Evolutionary conservation across 2,329 filamentous ascomycete species (phyloP).

Genomic region (Clarireedia monteithiana): DNA sequence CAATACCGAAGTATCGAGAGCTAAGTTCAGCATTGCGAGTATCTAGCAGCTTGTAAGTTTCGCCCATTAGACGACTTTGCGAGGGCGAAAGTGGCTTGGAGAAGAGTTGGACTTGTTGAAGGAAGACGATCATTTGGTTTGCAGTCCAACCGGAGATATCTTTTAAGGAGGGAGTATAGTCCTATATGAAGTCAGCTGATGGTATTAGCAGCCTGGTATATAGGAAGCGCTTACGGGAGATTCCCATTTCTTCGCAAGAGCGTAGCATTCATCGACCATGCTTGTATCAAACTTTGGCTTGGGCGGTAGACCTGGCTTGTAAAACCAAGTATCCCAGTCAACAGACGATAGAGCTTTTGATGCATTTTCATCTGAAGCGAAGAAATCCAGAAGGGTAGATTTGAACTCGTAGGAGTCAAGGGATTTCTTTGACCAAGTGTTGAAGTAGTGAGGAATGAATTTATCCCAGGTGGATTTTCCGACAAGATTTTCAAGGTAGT

Average conservation of each 20-base stretch:
- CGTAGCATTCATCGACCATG: constrained; percentile 78
- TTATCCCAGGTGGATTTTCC: constrained; percentile 84
- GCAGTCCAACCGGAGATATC: constrained; percentile 72
- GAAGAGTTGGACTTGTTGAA: constrained; percentile 69
- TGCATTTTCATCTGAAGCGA: constrained; percentile 56
- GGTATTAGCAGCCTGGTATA: neutral
- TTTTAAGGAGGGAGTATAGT: constrained; percentile 54
- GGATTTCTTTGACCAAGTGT: constrained; percentile 74
- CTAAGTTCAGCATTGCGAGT: constrained; percentile 83
- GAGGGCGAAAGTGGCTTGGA: constrained; percentile 53
- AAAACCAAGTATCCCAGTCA: constrained; percentile 88
- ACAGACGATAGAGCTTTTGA: constrained; percentile 59
- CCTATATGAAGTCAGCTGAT: constrained; percentile 18
- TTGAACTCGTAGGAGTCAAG: constrained; percentile 95
- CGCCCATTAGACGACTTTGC: constrained; percentile 64
- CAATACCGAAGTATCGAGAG: constrained; percentile 71
- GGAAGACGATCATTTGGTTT: constrained; percentile 87
- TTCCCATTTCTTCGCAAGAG: constrained; percentile 76
- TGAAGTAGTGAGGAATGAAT: constrained; percentile 95
- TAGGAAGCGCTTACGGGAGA: constrained; percentile 36
- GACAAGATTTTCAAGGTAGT: constrained; percentile 78
- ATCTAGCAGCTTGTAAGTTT: constrained; percentile 63
- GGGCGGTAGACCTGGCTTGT: constrained; percentile 77
- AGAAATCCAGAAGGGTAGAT: constrained; percentile 78
- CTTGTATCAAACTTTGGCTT: constrained; percentile 89